Evolutionary conservation across 2,329 filamentous ascomycete species (phyloP).

Genomic region (Graphium sp.): DNA sequence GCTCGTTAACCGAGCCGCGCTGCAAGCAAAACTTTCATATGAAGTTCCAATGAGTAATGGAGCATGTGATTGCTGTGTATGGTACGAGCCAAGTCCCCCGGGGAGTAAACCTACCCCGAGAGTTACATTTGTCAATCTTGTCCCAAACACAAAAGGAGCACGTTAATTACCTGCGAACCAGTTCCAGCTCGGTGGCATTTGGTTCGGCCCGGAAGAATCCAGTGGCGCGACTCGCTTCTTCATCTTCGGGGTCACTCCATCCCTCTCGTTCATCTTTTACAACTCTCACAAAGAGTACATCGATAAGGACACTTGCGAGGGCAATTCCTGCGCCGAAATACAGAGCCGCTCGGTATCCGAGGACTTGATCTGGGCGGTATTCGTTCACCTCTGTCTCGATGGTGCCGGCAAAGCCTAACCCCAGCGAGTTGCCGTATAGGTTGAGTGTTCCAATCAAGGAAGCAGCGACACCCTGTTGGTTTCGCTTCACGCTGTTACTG

Average conservation of each 20-base stretch:
- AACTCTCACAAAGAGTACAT: slow-evolving; percentile 5
- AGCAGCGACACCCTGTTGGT: slow-evolving; percentile 28
- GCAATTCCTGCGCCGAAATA: slow-evolving; percentile 23
- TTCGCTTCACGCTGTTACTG: slow-evolving; percentile 28
- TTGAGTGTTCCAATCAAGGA: slow-evolving; percentile 47
- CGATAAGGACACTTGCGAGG: slow-evolving; percentile 15
- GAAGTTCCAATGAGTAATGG: too few species aligned
- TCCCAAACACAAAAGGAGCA: too few species aligned
- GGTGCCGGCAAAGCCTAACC: slow-evolving; percentile 48
- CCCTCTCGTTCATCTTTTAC: slow-evolving; percentile 4
- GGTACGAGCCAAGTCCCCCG: too few species aligned
- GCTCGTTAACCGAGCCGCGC: too few species aligned
- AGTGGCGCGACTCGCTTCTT: slow-evolving; percentile 1
- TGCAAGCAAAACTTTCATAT: too few species aligned
- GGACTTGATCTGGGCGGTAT: slow-evolving; percentile 10
- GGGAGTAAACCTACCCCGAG: too few species aligned
- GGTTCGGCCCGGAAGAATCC: too few species aligned
- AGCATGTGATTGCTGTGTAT: too few species aligned
- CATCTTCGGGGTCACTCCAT: slow-evolving; percentile 1
- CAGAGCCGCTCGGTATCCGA: slow-evolving; percentile 18
- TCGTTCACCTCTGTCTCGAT: slow-evolving; percentile 27
- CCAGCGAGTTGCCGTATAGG: slow-evolving; percentile 52
- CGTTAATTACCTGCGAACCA: too few species aligned
- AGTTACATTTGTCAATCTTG: too few species aligned
- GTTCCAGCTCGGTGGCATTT: too few species aligned